A percentile compares a stretch with the other conserved stretches of the same genome.
phyloP scores from a whole-genome alignment of 768 basidiomycete species.

The Vararia minispora region DNA sequence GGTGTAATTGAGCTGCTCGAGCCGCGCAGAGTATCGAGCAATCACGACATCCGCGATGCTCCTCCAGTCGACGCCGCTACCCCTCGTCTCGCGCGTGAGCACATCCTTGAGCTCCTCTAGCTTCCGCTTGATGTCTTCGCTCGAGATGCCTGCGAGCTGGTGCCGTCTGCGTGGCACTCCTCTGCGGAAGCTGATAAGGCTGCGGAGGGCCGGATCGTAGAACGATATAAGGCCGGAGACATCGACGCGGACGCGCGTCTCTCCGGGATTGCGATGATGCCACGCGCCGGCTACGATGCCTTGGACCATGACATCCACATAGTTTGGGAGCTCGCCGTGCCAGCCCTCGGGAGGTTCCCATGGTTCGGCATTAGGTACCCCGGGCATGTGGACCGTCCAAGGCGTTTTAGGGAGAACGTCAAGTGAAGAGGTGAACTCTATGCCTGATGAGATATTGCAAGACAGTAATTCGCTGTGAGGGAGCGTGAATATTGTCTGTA shows the following conservation, averaged over 20 bases:
- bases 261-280: constrained; percentile 33
- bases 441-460: too few species aligned
- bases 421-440: too few species aligned
- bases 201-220: constrained; percentile 29
- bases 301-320: not conserved
- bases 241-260: constrained; percentile 32
- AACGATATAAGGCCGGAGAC: constrained; percentile 30
- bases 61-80: constrained; percentile 32
- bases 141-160: constrained; percentile 23
- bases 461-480: not conserved
- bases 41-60: constrained; percentile 26
- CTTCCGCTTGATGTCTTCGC: constrained; percentile 18
- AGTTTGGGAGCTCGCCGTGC: constrained; percentile 5
- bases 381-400: too few species aligned
- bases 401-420: too few species aligned
- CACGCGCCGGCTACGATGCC: constrained; percentile 26
- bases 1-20: constrained; percentile 28
- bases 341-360: constrained; percentile 8
- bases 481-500: not conserved
- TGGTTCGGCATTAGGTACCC: too few species aligned
- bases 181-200: constrained; percentile 22
- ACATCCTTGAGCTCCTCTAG: constrained; percentile 18
- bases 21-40: constrained; percentile 30
- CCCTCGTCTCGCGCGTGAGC: constrained; percentile 11
- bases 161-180: constrained; percentile 25